Base-by-base conservation (phyloP, 2,329 filamentous ascomycete genomes). In the Aureobasidium sp. region DNA sequence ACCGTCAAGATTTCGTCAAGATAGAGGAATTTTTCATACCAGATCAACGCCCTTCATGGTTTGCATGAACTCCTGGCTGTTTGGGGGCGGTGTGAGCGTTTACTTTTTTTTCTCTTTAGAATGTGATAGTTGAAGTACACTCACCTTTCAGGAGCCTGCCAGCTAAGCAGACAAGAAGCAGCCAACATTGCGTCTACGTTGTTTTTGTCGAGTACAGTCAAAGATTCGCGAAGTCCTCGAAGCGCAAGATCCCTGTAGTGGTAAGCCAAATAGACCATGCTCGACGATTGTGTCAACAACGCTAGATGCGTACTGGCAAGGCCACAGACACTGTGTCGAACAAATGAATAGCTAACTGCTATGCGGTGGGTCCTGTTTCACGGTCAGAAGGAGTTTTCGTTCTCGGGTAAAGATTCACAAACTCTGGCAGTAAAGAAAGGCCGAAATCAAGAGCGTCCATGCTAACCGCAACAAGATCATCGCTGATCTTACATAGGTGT, bases 41-140 rank as follows among this genome's bases (percentile, higher is more conserved):
- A 51, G 14, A 11, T 53, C 38, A 12, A 53, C 50, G 14, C 50
- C 50, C 30, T 53, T 53, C 50, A 53, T 53, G 25, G 24, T 44
- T 21, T 53, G 50, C 40, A 53, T 37, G 29, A 53, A 53, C 38
- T 53, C 50, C 24, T 45, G 32, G 32, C 50, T 53, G 19, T 21
- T 16, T 25, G 32, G 30, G 25, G 19, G 42, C 17, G 16, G 25
- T n/a, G 37, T 52, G 19, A 49, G 37, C 34, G 7, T 21, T n/a
- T 14, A 12, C 32, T 30, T 29, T 14, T 17, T 29, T 16, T 14
- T 29, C 21, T 8, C 6, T 35, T n/a, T n/a, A n/a, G n/a, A 48
- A 21, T 27, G 21, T 17, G 29, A 32, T 10, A n/a, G n/a, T n/a
- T n/a, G n/a, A n/a, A n/a, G n/a, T n/a, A n/a, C 35, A 51, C 49